Conservation (phyloP, 2,329 filamentous ascomycete genomes). For the Xylariomycetidae sp. region DNA sequence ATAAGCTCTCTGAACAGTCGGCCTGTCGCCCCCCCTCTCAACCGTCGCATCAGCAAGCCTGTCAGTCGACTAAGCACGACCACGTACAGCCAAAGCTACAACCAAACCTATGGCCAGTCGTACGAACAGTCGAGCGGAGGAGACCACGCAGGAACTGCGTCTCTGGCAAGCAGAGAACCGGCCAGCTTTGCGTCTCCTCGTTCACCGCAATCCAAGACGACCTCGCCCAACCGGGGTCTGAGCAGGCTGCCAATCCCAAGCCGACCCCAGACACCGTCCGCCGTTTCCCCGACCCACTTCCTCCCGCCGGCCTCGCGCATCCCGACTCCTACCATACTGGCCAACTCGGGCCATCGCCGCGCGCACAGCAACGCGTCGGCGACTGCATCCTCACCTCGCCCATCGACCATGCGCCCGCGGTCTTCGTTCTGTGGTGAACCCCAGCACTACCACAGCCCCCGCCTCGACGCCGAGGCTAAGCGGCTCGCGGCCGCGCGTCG, state of each 20-base stretch:
- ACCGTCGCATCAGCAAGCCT: constrained; percentile 40
- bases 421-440: too few relatives aligned
- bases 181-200: constrained; percentile 50
- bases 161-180: constrained; percentile 33
- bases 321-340: constrained; percentile 22
- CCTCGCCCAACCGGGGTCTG: constrained; percentile 24
- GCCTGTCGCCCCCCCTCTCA: constrained; percentile 22
- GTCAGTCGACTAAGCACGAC: constrained; percentile 29
- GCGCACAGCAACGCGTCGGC: constrained; percentile 39
- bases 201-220: too few relatives aligned
- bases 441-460: constrained; percentile 39
- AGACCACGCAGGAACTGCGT: constrained; percentile 41
- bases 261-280: constrained; percentile 21
- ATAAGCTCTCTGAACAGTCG: constrained; percentile 26
- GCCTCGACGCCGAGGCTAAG: constrained; percentile 61
- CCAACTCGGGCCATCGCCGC: constrained; percentile 33
- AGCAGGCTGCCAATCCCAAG: constrained; percentile 38
- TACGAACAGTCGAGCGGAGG: constrained; percentile 37
- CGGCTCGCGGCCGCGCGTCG: constrained; percentile 65
- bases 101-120: too few relatives aligned
- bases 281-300: constrained; percentile 13
- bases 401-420: too few relatives aligned
- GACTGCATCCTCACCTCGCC: constrained; percentile 28
- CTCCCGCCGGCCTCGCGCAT: constrained; percentile 19
- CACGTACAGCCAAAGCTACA: constrained; percentile 18